Evolutionary conservation across 164 flowering plant species (phyloP), one percentile per base, ranked within the genome.

Genomic region (Euptelea pleiosperma): DNA sequence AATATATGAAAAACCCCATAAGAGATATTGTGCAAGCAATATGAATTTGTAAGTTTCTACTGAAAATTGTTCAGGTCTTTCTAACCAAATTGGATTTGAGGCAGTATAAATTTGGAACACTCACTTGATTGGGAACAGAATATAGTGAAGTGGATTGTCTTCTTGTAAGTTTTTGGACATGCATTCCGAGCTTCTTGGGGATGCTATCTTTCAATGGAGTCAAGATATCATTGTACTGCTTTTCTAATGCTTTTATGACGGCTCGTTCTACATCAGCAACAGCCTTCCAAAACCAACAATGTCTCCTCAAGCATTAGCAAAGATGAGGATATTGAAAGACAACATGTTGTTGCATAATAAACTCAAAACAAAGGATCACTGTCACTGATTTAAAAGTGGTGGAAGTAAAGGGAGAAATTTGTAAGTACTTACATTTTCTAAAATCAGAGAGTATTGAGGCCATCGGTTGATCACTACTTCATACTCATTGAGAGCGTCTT

Each of bases 161-260:
- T 72, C 94, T 83, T 43, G 98, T 79, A 29, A 91, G 72, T 67
- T 91, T 91, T 74, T 88, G 98, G 1, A 91, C 94, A 12, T 88
- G 90, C 75, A 86, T 76, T 46, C 87, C 91, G 44, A 91, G 82
- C 77, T 77, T 86, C 71, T 86, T 91, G 0, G 84, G 96, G 55
- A 91, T 80, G 78, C 86, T 85, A 63, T 88, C 96, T 73, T 82
- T 88, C 69, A 91, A 70, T 49, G 98, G 98, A 43, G 86, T 70
- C 77, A 91, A 75, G 39, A 85, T 78, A 45, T 91, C 98, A 63
- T 64, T 74, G 62, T 84, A 91, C 52, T 91, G 96, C 70, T 69
- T 91, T 74, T 91, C 96, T 70, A 91, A 47, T 43, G 98, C 85
- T 73, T 83, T 88, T 18, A 91, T 64, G 42, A 85, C 79, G 33